Base-by-base conservation (phyloP, 1,139 yeast species). In the Magnusiomyces clavatus region DNA sequence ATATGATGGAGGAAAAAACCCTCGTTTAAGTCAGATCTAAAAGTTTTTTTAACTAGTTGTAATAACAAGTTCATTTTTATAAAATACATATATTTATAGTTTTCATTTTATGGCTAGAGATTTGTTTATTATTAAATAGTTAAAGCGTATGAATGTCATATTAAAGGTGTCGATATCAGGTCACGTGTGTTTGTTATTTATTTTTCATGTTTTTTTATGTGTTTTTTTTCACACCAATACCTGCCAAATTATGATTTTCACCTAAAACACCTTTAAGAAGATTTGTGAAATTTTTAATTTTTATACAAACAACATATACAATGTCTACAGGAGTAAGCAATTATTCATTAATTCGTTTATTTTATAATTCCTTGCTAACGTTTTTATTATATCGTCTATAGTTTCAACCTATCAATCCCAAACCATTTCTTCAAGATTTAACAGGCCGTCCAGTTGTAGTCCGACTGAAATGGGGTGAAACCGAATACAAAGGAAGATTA, bases 391-490 rank as follows among this genome's bases (percentile, higher is more conserved):
- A 2, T 34, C 19, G 2, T 34, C 36, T 29, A 17, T 48, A 77
- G 84, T 80, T 84, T 59, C 82, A 81, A 58, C 94, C 94, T 14
- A 74, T 84, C 17, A 90, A 90, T 64, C 98, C 98, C 24, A 89
- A 86, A 66, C 97, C 97, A 35, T 92, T 84, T 61, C 73, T 92
- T 51, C 84, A 84, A 57, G 83, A 85, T 24, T 77, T 92, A 47
- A 75, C 85, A 19, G 83, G 84, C 54, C 77, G 82, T 56, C 73
- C 72, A 20, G 89, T 92, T 14, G 70, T 83, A n/a, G 95, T 92
- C n/a, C 79, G 92, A 52, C 77, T 92, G 57, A 92, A 92, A 68
- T 94, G 96, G 86, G 92, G 89, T 64, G 80, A 80, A 58, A 86
- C 96, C n/a, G 95, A 89, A 65, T 92, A 92, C 69, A 77, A 73